Conservation (phyloP, 2,329 filamentous ascomycete species). For the Teratosphaeria epicoccoides region DNA sequence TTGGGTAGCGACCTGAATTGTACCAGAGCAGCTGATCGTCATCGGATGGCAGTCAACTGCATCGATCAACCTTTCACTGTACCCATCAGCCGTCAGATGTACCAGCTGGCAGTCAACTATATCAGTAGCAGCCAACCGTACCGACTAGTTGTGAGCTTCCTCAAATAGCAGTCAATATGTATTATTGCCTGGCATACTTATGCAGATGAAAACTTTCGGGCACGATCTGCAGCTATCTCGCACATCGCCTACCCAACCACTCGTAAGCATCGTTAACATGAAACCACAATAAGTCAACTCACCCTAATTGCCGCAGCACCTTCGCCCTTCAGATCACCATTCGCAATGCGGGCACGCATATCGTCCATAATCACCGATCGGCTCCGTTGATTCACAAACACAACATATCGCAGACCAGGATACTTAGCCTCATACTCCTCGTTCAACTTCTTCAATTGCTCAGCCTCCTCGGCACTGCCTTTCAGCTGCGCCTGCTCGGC, state of each 20-base stretch:
- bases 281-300: slow-evolving; percentile 17
- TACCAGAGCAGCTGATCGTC: too few relatives aligned
- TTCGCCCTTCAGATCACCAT: slow-evolving; percentile 56
- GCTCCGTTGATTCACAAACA: slow-evolving; percentile 77
- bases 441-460: slow-evolving; percentile 55
- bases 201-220: slow-evolving; percentile 44
- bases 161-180: too few relatives aligned
- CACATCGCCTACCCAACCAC: slow-evolving; percentile 62
- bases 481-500: slow-evolving; percentile 72
- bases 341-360: slow-evolving; percentile 63
- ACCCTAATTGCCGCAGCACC: slow-evolving; percentile 66
- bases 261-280: not conserved
- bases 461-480: slow-evolving; percentile 41
- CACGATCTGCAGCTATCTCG: slow-evolving; percentile 75
- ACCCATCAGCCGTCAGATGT: too few relatives aligned
- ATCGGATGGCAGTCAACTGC: too few relatives aligned
- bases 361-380: slow-evolving; percentile 68
- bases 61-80: too few relatives aligned
- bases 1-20: too few relatives aligned
- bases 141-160: too few relatives aligned
- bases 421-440: slow-evolving; percentile 68
- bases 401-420: slow-evolving; percentile 76
- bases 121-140: too few relatives aligned
- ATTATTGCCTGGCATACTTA: too few relatives aligned
- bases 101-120: too few relatives aligned